Percentiles rank a stretch among this genome's conserved stretches.
Conservation (phyloP, 139 green algal species). For the Asterochloris erici region DNA sequence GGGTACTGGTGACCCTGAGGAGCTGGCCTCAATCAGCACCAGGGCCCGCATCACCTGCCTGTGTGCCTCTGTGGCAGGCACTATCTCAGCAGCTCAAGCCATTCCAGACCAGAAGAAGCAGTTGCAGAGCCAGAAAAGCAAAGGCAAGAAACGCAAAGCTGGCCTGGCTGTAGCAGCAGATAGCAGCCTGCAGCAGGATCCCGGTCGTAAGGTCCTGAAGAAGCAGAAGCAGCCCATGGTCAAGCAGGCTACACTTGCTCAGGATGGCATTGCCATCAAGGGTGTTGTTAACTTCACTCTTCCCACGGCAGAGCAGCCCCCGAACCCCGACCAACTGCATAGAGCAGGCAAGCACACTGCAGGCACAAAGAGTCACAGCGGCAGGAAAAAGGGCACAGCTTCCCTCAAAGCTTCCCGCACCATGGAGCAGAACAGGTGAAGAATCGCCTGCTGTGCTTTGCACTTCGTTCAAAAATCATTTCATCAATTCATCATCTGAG, state of each 20-base stretch:
- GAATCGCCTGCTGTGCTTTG: no score
- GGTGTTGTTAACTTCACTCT: slow-evolving; percentile 9
- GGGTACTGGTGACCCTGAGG: neutral
- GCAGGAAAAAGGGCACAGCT: no score
- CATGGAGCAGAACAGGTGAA: no score
- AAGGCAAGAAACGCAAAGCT: neutral
- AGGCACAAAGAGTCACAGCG: no score
- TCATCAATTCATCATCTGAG: slow-evolving; percentile 45
- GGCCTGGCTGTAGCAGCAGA: neutral
- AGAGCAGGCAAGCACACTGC: no score
- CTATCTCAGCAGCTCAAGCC: neutral
- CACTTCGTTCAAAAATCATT: no score
- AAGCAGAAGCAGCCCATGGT: neutral
- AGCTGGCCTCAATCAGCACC: neutral
- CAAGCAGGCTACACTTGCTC: neutral
- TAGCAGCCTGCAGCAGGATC: neutral
- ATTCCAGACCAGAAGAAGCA: neutral
- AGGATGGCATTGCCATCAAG: neutral
- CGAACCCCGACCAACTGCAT: no score
- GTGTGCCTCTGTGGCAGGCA: neutral
- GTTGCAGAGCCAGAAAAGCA: neutral
- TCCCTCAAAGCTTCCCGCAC: no score
- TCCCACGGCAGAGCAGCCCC: no score
- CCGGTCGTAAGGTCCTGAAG: neutral
- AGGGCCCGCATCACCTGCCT: neutral